phyloP scores from a whole-genome alignment of 371 early-diverging fungal species.

The Mucor irregularis region DNA sequence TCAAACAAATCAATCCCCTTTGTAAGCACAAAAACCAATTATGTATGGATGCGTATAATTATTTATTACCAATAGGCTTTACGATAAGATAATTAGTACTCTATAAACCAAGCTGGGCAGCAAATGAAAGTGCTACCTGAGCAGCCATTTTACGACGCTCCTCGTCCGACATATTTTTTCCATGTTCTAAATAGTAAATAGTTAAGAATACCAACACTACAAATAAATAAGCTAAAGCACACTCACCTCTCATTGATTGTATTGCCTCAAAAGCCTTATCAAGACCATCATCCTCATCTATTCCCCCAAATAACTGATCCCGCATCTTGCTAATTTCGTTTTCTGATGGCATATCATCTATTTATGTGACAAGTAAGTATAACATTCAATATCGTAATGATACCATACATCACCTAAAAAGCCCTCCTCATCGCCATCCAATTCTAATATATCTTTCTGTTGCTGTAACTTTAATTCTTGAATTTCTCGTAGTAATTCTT shows the following conservation, averaged over 20 bases:
- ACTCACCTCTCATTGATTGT: slow-evolving; percentile 58
- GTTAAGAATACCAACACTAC: background rate
- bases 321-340: slow-evolving; percentile 56
- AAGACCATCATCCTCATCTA: slow-evolving; percentile 69
- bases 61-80: no score
- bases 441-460: background rate
- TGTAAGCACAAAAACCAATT: no score
- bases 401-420: background rate
- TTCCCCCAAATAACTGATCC: slow-evolving; percentile 54
- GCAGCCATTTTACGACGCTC: slow-evolving; percentile 67
- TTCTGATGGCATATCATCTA: slow-evolving; percentile 43
- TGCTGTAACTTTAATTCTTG: slow-evolving; percentile 11
- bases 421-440: slow-evolving; percentile 14
- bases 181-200: slow-evolving; percentile 45
- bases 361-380: background rate
- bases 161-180: slow-evolving; percentile 54
- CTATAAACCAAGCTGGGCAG: slow-evolving; percentile 45
- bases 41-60: no score
- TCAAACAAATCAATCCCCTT: no score
- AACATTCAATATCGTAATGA: background rate
- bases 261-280: slow-evolving; percentile 57
- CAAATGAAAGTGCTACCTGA: slow-evolving; percentile 68
- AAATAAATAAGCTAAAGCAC: background rate
- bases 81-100: slow-evolving; percentile 3
- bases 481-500: slow-evolving; percentile 9